Percentiles rank a stretch among this genome's conserved stretches.
These are phyloP conservation scores for Dactylellina parvicollis DNA, from an alignment of 2,329 filamentous ascomycete genomes.

Conservation along the genomic window DNA sequence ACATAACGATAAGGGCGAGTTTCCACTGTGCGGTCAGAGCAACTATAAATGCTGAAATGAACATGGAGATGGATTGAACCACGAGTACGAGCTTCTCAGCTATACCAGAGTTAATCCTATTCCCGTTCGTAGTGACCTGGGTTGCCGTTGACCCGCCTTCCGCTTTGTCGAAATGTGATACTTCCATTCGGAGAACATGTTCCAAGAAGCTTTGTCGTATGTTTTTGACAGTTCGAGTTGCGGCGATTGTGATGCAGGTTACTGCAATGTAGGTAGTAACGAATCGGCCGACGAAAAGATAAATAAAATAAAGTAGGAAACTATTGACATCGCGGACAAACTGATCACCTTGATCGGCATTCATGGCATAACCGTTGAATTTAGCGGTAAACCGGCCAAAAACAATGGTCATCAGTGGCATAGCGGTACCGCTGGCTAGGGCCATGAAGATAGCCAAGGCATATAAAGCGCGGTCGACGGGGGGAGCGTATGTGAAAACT, in stretches of 20 bases:
- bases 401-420: constrained; percentile 48
- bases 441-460: constrained; percentile 23
- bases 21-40: constrained; percentile 70
- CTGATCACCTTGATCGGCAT: constrained; percentile 3
- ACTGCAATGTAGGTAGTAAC: constrained; percentile 71
- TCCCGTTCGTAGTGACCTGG: constrained; percentile 72
- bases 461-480: constrained; percentile 30
- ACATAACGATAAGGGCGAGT: constrained; percentile 70
- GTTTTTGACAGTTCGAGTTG: constrained; percentile 66
- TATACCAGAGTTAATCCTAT: constrained; percentile 71
- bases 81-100: constrained; percentile 66
- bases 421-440: constrained; percentile 39
- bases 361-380: constrained; percentile 56
- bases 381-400: constrained; percentile 55
- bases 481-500: constrained; percentile 25
- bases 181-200: constrained; percentile 72
- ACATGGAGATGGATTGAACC: constrained; percentile 68
- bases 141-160: constrained; percentile 54
- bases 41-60: constrained; percentile 67
- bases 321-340: constrained; percentile 43
- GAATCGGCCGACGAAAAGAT: constrained; percentile 75
- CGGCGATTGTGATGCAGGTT: constrained; percentile 66
- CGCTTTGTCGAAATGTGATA: constrained; percentile 73
- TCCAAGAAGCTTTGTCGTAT: constrained; percentile 71
- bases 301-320: constrained; percentile 71